phyloP scores from a whole-genome alignment of 495 filamentous ascomycete species.

The Neohortaea acidophila region DNA sequence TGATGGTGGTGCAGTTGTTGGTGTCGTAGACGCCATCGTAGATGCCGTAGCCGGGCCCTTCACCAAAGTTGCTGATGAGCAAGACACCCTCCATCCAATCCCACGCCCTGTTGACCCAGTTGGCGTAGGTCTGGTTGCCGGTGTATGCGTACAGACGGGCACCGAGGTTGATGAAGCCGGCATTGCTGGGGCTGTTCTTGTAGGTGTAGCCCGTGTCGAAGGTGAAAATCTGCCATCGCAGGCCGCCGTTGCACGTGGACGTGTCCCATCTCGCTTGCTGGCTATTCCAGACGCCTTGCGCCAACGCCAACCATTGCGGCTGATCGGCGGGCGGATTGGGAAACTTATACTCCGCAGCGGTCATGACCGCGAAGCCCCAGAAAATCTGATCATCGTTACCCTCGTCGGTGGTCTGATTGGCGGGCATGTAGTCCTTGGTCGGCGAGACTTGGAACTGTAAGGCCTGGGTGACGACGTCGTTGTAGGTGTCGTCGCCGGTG shows the following conservation, averaged over 20 bases:
- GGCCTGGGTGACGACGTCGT: conserved; percentile 32
- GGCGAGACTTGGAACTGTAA: conserved; percentile 34
- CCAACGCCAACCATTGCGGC: conserved; percentile 20
- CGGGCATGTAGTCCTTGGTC: conserved; percentile 36
- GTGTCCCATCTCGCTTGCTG: conserved; percentile 41
- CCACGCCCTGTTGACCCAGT: conserved; percentile 35
- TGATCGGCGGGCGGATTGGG: conserved; percentile 11
- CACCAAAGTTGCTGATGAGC: conserved; percentile 35
- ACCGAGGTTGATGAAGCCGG: conserved; percentile 70
- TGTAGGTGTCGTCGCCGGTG: conserved; percentile 39
- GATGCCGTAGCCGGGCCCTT: conserved; percentile 51
- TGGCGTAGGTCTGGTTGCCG: background rate
- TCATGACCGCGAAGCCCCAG: conserved; percentile 23
- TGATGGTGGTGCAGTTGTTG: conserved; percentile 36
- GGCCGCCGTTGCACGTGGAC: conserved; percentile 13
- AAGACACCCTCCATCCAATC: conserved; percentile 64
- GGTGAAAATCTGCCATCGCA: conserved; percentile 73
- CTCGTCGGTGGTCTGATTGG: conserved; percentile 28
- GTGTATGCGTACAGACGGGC: conserved; percentile 60
- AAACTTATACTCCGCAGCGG: conserved; percentile 24
- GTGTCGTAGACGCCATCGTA: conserved; percentile 48
- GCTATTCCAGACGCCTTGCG: conserved; percentile 22
- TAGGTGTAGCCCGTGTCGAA: conserved; percentile 58
- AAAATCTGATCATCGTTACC: conserved; percentile 39
- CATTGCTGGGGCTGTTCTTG: conserved; percentile 68